Base-by-base conservation (phyloP, 2,329 filamentous ascomycete species). In the Fusarium zealandicum region DNA sequence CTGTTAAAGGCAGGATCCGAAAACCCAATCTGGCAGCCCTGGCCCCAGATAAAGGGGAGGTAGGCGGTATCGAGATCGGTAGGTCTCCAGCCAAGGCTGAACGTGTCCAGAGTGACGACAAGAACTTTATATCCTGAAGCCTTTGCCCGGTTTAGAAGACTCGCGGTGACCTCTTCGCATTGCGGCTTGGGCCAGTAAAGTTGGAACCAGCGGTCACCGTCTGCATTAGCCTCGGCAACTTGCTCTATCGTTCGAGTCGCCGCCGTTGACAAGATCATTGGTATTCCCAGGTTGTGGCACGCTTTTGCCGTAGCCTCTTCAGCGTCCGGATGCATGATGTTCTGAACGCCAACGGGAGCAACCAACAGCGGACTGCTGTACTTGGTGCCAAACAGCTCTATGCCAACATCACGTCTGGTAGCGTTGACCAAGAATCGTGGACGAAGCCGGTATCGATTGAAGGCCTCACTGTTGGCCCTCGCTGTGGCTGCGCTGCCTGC, bases 91-190 rank as follows among this genome's bases (percentile, higher is more conserved):
- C 81, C 82, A 30, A 92, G 77, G 11, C 80, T 80, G 72, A 84
- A 90, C 0, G 88, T 91, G 70, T 92, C 89, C 0, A 91, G 76
- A 0, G 90, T 92, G 1, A 92, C 85, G 6, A 92, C 82, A 0
- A 92, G 77, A 1, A 85, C 86, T 28, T 78, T 80, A 72, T 80
- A 92, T 1, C 88, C 88, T 27, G 76, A 80, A 0, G 73, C 76
- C 66, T 84, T 84, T 1, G 88, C 89, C 0, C 88, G 80, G 1
- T 72, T 68, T 5, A 92, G 77, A 13, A 92, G 73, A 1, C 83
- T 88, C 0, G 80, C 74, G 0, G 88, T 91, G 48, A 91, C 76
- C 3, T 86, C 82, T 45, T 91, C 81, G 48, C 84, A 81, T 16
- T 79, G 57, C 0, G 89, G 88, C 86, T 61, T 63, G 1, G 59